Base-by-base conservation (phyloP, 257 asterid genomes). In the Cinchona pubescens region DNA sequence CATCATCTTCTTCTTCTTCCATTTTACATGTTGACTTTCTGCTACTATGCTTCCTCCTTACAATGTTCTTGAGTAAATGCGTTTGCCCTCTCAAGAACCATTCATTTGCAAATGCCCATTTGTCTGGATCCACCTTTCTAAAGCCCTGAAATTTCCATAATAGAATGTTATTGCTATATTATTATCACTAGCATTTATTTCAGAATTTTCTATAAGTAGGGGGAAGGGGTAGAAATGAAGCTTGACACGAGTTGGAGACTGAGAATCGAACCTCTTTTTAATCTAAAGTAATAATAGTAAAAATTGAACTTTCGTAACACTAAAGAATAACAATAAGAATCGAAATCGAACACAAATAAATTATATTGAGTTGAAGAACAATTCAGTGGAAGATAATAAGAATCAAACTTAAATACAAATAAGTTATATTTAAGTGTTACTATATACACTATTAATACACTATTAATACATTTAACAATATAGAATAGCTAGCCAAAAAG, bases 61-160 rank as follows among this genome's bases (percentile, higher is more conserved):
- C 79, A 16, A 93, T 93, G 83, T 90, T 93, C 88, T 81, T 82
- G 55, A 93, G 85, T 34, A 91, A 79, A 5, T 90, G 96, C 0
- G 86, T 86, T 73, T 90, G 98, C 29, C 94, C 97, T 2, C 94
- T 85, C 27, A 93, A 81, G 79, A 93, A 93, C 93, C 96, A 91
- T 77, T 93, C 97, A 71, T 86, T 90, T 27, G 98, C 98, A 67
- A 93, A 93, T 43, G 88, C 96, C 97, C 97, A 93, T 42, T 83
- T 85, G 71, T 93, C 98, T 7, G 97, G 96, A 82, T 93, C 96
- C 48, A 91, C 96, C 68, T 93, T 93, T 59, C 83, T 81, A 73
- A 93, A 93, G 11, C 97, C 98, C 98, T 93, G 85, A 27, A 3
- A 78, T 32, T 60, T 3, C 73, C 62, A 69, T 18, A 21, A 23